Base-by-base conservation (phyloP, 2,329 filamentous ascomycete species). In the Chaetomiaceae sp. region DNA sequence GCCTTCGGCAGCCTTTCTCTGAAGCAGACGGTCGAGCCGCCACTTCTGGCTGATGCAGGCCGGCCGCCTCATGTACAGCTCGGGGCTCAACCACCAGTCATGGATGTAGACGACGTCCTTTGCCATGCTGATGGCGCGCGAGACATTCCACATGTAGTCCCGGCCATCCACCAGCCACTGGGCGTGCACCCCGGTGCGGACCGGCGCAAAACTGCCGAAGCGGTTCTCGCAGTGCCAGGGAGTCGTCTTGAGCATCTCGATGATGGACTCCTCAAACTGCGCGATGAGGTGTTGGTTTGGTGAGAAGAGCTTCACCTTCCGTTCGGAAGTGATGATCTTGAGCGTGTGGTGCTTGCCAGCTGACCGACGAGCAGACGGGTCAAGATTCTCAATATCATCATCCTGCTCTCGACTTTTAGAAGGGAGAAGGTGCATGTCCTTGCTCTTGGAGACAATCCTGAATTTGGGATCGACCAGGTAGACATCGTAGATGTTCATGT, bases 81-180 rank as follows among this genome's bases (percentile, higher is more conserved):
- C 92, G 1, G 94, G 94, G 63, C 89, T 96, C 37, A 99, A 74
- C 94, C 94, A 99, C 94, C 94, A 99, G 70, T 97, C 94, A 68
- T 99, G 94, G 58, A 99, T 97, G 71, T 97, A 97, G 63, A 99
- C 92, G 57, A 97, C 92, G 72, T 97, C 94, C 64, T 89, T 89
- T 8, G 94, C 94, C 84, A 96, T 96, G 67, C 90, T 94, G 64
- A 99, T 95, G 12, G 94, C 94, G 59, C 92, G 83, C 11, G 92
- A 97, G 7, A 97, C 91, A 68, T 96, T 95, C 94, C 94, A 99
- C 92, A 97, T 97, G 75, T 97, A 95, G 68, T 99, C 94, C 61
- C 94, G 84, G 15, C 89, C 94, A 70, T 99, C 94, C 0, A 99
- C 92, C 8, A 99, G 81, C 91, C 92, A 97, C 66, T 96, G 91